phyloP scores from a whole-genome alignment of 2,329 filamentous ascomycete genomes.

The Sordariomycetes sp. region DNA sequence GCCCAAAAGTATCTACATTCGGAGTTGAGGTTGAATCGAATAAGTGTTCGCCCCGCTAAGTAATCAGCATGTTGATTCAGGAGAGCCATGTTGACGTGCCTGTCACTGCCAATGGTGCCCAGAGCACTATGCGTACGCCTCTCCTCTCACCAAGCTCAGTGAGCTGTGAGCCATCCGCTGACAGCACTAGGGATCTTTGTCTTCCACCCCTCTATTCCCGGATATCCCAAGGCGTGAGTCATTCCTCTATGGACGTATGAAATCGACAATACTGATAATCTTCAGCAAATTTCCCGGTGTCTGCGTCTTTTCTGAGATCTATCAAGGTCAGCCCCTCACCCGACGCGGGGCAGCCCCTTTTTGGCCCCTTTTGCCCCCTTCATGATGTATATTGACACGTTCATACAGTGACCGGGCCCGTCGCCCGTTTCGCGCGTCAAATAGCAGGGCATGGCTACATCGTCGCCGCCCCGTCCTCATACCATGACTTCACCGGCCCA shows the following conservation, averaged over 20 bases:
- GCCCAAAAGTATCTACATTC: too few relatives aligned
- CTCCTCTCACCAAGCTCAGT: not conserved
- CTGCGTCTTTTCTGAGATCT: slow-evolving; percentile 87
- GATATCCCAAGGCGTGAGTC: slow-evolving; percentile 73
- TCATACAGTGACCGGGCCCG: slow-evolving; percentile 71
- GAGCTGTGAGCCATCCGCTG: too few relatives aligned
- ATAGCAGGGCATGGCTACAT: slow-evolving; percentile 92
- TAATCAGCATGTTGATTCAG: slow-evolving; percentile 39
- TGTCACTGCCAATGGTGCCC: slow-evolving; percentile 41
- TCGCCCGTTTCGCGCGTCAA: slow-evolving; percentile 80
- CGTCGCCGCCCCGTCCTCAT: slow-evolving; percentile 80
- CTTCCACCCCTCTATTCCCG: slow-evolving; percentile 77
- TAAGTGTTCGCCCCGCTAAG: not conserved
- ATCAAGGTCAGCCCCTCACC: too few relatives aligned
- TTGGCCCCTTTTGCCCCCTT: too few relatives aligned
- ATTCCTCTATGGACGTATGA: not conserved
- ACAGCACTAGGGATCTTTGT: slow-evolving; percentile 77
- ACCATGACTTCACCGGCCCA: slow-evolving; percentile 86
- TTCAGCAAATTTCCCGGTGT: slow-evolving; percentile 71
- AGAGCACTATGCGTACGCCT: slow-evolving; percentile 41
- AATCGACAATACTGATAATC: not conserved
- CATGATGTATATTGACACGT: too few relatives aligned
- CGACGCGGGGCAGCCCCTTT: slow-evolving; percentile 8
- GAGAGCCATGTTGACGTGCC: slow-evolving; percentile 43
- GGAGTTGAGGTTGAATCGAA: not conserved